A percentile compares a stretch with the other conserved stretches of the same genome.
phyloP scores from a whole-genome alignment of 257 asterid species.

The Paraleonurus japonicus region DNA sequence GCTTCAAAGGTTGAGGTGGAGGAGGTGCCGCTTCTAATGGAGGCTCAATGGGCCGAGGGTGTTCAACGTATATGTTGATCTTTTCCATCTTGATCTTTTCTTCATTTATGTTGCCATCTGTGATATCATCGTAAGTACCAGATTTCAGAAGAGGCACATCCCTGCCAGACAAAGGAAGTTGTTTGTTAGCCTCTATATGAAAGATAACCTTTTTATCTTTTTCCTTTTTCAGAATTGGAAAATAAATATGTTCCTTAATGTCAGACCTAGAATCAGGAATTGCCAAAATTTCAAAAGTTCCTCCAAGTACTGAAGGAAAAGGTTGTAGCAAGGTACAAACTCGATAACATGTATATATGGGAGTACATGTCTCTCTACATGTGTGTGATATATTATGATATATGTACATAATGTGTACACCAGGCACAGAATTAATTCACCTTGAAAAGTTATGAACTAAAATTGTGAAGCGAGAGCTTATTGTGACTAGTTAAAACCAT shows the following conservation, averaged over 20 bases:
- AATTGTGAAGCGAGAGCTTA: neutral
- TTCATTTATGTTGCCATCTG: slow-evolving; percentile 38
- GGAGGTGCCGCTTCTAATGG: slow-evolving; percentile 90
- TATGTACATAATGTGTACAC: neutral
- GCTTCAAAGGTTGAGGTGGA: slow-evolving; percentile 93
- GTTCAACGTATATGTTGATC: slow-evolving; percentile 74
- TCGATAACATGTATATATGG: neutral
- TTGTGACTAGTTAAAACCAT: neutral
- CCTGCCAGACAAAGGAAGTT: slow-evolving; percentile 42
- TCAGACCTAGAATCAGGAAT: neutral
- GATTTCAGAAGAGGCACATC: slow-evolving; percentile 64
- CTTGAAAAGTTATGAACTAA: neutral
- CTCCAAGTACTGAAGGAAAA: neutral
- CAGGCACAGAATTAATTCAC: neutral
- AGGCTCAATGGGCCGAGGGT: slow-evolving; percentile 93
- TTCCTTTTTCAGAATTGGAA: neutral
- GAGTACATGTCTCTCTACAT: neutral
- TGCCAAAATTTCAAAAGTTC: neutral
- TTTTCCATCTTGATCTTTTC: slow-evolving; percentile 69
- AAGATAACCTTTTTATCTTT: neutral
- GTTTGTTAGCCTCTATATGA: neutral
- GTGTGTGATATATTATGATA: neutral
- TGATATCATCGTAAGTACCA: slow-evolving; percentile 55
- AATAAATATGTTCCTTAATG: neutral
- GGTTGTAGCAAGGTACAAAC: neutral